These are phyloP conservation scores for Saturnispora diversa DNA, from an alignment of 805 yeast genomes.

Conservation along the genomic window DNA sequence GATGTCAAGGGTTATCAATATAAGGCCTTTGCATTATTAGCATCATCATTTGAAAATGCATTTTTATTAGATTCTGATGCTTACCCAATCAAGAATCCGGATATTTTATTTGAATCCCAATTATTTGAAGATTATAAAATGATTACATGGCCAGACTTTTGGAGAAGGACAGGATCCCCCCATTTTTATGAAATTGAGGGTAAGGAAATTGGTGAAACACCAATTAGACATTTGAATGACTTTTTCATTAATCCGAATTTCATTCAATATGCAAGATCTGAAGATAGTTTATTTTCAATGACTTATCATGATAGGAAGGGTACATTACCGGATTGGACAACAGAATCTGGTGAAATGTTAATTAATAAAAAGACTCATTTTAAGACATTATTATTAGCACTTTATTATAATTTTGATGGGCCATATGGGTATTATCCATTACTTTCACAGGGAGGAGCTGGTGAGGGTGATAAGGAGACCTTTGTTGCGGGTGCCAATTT, in stretches of 20 bases:
- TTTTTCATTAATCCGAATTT: conserved; percentile 26
- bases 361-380: conserved; percentile 53
- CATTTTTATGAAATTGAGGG: conserved; percentile 62
- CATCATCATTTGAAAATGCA: conserved; percentile 66
- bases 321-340: conserved; percentile 58
- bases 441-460: conserved; percentile 65
- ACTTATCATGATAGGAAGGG: conserved; percentile 62
- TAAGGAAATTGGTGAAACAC: conserved; percentile 34
- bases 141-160: conserved; percentile 78
- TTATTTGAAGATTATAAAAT: conserved; percentile 47
- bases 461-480: conserved; percentile 79
- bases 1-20: conserved; percentile 58
- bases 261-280: conserved; percentile 30
- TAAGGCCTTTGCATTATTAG: conserved; percentile 61
- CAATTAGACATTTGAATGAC: conserved; percentile 28
- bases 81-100: conserved; percentile 60
- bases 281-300: conserved; percentile 23
- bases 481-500: conserved; percentile 64
- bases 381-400: conserved; percentile 47
- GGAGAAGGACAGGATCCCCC: conserved; percentile 81
- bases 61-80: conserved; percentile 71
- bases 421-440: conserved; percentile 63
- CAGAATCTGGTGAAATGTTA: conserved; percentile 66
- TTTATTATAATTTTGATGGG: conserved; percentile 61
- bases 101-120: conserved; percentile 46